phyloP scores from a whole-genome alignment of 495 filamentous ascomycete genomes.

The Sporormia fimetaria region DNA sequence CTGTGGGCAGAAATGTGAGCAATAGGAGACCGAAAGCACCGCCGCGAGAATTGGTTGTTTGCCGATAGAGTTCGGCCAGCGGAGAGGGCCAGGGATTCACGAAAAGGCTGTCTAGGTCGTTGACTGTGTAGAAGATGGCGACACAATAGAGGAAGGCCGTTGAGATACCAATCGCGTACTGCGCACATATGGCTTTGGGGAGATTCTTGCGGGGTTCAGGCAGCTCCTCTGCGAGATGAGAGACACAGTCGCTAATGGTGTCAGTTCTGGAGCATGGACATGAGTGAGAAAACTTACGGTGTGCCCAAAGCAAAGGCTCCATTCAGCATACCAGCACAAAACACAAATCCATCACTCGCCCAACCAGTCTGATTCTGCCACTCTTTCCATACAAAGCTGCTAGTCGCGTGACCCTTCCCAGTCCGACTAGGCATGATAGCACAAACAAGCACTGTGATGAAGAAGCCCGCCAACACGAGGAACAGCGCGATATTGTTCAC shows the following conservation, averaged over 20 bases:
- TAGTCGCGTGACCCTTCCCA: slow-evolving; percentile 27
- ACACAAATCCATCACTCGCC: slow-evolving; percentile 58
- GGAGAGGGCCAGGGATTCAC: slow-evolving; percentile 51
- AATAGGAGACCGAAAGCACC: slow-evolving; percentile 56
- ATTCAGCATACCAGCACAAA: slow-evolving; percentile 72
- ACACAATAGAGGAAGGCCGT: slow-evolving; percentile 67
- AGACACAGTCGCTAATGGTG: slow-evolving; percentile 36
- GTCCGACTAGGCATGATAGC: slow-evolving; percentile 55
- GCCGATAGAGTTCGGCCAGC: slow-evolving; percentile 64
- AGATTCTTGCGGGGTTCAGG: slow-evolving; percentile 53
- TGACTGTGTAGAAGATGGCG: slow-evolving; percentile 61
- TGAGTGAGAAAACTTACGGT: slow-evolving; percentile 56
- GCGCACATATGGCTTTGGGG: slow-evolving; percentile 42
- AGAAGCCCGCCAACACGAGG: slow-evolving; percentile 54
- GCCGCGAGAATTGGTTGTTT: slow-evolving; percentile 54
- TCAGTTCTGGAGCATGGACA: not conserved
- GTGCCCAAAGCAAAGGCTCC: slow-evolving; percentile 79
- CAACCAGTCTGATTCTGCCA: slow-evolving; percentile 54
- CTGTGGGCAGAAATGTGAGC: slow-evolving; percentile 53
- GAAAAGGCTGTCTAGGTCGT: slow-evolving; percentile 50
- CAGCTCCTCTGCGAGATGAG: slow-evolving; percentile 76
- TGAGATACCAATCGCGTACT: slow-evolving; percentile 43
- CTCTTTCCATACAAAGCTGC: slow-evolving; percentile 30
- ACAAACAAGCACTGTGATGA: slow-evolving; percentile 63
- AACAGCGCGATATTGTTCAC: slow-evolving; percentile 58